A percentile compares a stretch with the other conserved stretches of the same genome.
Conservation (phyloP, 208 protist species). For the Trypanosoma avium region DNA sequence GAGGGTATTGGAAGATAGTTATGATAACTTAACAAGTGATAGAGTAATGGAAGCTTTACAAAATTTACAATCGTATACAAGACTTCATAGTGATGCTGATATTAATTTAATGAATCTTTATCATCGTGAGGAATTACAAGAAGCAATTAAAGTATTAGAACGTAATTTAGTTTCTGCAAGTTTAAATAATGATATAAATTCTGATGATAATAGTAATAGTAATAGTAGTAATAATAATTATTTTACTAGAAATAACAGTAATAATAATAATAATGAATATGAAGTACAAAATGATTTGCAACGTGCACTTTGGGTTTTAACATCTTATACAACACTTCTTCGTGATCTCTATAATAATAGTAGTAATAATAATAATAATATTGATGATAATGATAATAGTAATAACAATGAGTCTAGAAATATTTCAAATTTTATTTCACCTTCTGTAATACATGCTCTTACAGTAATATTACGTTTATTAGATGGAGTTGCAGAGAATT, state of each 20-base stretch:
- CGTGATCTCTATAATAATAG: too few species aligned
- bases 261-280: background rate
- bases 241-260: background rate
- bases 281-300: background rate
- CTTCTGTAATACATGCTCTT: too few species aligned
- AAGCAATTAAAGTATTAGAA: background rate
- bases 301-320: too few species aligned
- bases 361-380: too few species aligned
- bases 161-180: background rate
- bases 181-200: background rate
- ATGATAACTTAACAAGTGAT: background rate
- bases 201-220: background rate
- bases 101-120: background rate
- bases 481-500: too few species aligned
- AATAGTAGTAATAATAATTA: background rate
- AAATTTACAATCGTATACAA: background rate
- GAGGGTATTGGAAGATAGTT: too few species aligned
- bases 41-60: background rate
- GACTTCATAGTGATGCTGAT: background rate
- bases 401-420: too few species aligned
- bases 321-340: too few species aligned
- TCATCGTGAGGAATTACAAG: slow-evolving; percentile 2
- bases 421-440: too few species aligned
- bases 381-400: too few species aligned
- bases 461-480: too few species aligned